phyloP scores from a whole-genome alignment of 495 filamentous ascomycete genomes.

The Terfezia claveryi region DNA sequence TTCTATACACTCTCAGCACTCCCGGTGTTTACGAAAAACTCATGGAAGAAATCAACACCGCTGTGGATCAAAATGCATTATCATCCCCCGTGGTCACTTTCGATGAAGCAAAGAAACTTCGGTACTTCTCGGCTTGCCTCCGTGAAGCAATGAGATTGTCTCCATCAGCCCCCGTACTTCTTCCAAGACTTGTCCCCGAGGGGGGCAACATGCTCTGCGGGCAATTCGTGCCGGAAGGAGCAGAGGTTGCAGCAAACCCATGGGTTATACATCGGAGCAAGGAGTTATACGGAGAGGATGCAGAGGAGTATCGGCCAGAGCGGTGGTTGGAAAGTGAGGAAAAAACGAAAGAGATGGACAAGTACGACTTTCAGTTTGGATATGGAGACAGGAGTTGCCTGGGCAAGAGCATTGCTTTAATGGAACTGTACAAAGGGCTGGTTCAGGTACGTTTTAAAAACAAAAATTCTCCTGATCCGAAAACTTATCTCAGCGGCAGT shows the following conservation, averaged over 20 bases:
- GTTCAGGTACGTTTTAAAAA: slow-evolving; percentile 2
- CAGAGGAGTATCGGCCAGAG: slow-evolving; percentile 38
- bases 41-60: slow-evolving; percentile 33
- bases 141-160: slow-evolving; percentile 30
- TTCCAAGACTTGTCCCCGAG: slow-evolving; percentile 26
- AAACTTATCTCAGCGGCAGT: too few relatives aligned
- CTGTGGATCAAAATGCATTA: slow-evolving; percentile 17
- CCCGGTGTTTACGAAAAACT: slow-evolving; percentile 29
- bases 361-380: slow-evolving; percentile 27
- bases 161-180: slow-evolving; percentile 24
- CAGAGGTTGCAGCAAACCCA: slow-evolving; percentile 34
- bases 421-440: slow-evolving; percentile 6
- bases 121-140: slow-evolving; percentile 31
- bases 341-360: slow-evolving; percentile 26
- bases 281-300: slow-evolving; percentile 39
- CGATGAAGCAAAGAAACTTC: slow-evolving; percentile 23
- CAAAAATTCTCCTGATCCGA: too few relatives aligned
- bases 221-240: slow-evolving; percentile 32
- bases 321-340: slow-evolving; percentile 37
- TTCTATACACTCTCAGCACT: slow-evolving; percentile 31
- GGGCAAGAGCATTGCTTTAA: slow-evolving; percentile 4
- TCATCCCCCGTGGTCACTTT: slow-evolving; percentile 20
- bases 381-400: slow-evolving; percentile 4
- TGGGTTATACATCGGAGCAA: slow-evolving; percentile 32
- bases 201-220: slow-evolving; percentile 34